A percentile compares a stretch with the other conserved stretches of the same genome.
These are phyloP conservation scores for Apiosordaria backusii DNA, from an alignment of 495 filamentous ascomycete genomes.

Conservation along the genomic window DNA sequence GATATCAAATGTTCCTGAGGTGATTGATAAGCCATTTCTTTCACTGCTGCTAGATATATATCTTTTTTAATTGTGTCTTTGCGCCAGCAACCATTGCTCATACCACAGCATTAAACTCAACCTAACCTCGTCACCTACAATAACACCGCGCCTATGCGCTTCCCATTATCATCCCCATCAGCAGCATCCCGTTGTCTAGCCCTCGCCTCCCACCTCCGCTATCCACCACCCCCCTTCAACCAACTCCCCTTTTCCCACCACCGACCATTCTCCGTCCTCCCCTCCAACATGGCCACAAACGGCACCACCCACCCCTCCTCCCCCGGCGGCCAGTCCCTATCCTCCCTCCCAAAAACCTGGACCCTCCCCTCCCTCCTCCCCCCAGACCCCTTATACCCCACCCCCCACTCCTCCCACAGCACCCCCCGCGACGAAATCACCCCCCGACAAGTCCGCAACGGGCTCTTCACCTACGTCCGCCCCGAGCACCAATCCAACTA, in stretches of 20 bases:
- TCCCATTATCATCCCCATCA: conserved; percentile 28
- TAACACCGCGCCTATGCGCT: conserved; percentile 25
- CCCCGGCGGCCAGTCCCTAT: conserved; percentile 44
- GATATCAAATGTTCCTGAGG: neutral
- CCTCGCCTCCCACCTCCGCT: conserved; percentile 26
- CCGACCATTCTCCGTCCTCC: neutral
- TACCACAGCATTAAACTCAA: neutral
- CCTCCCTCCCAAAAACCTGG: conserved; percentile 80
- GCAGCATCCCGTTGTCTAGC: conserved; percentile 30
- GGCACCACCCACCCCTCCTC: conserved; percentile 22
- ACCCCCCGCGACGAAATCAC: conserved; percentile 72
- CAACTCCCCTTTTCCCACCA: conserved; percentile 13
- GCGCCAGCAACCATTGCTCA: neutral
- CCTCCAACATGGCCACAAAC: conserved; percentile 11
- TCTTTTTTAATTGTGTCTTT: neutral
- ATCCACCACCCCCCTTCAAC: conserved; percentile 8
- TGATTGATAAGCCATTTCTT: neutral
- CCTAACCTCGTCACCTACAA: neutral
- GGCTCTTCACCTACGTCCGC: conserved; percentile 85
- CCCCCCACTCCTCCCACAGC: conserved; percentile 72
- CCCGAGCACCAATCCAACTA: conserved; percentile 66
- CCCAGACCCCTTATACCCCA: conserved; percentile 74
- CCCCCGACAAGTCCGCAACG: conserved; percentile 79
- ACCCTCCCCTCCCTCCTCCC: conserved; percentile 76
- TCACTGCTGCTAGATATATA: neutral